phyloP scores from a whole-genome alignment of 2,329 filamentous ascomycete genomes.

The Phoma sp. region DNA sequence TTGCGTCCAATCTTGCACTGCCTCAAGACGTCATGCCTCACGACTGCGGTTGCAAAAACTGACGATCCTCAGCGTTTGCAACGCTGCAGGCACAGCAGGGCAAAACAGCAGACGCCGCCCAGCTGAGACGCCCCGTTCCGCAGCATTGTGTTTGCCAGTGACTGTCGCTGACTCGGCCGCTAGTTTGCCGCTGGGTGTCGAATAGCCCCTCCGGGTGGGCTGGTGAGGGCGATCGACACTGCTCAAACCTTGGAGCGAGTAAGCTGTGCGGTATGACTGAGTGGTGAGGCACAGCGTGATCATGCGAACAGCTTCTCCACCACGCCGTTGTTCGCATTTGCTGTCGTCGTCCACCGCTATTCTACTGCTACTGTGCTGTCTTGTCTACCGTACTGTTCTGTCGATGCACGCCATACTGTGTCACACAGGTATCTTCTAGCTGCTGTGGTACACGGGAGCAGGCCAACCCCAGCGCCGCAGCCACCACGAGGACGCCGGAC shows the following conservation, averaged over 20 bases:
- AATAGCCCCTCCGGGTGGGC: slow-evolving; percentile 14
- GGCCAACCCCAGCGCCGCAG: slow-evolving; percentile 6
- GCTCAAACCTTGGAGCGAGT: slow-evolving; percentile 8
- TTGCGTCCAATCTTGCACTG: slow-evolving; percentile 6
- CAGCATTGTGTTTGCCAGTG: slow-evolving; percentile 4
- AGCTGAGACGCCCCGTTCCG: slow-evolving; percentile 13
- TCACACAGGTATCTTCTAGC: too few species aligned
- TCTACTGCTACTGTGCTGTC: background rate
- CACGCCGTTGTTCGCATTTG: background rate
- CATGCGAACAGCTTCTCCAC: background rate
- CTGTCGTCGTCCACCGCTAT: background rate
- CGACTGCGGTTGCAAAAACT: slow-evolving; percentile 10
- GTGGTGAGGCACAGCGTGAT: background rate
- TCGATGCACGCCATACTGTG: too few species aligned
- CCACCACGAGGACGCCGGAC: slow-evolving; percentile 20
- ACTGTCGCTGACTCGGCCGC: slow-evolving; percentile 6
- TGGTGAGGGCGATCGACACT: slow-evolving; percentile 14
- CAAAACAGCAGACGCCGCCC: background rate
- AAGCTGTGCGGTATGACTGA: background rate
- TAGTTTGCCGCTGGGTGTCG: slow-evolving; percentile 13
- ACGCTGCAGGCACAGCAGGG: background rate
- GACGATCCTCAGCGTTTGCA: slow-evolving; percentile 2
- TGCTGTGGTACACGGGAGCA: too few species aligned
- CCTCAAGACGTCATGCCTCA: slow-evolving; percentile 12
- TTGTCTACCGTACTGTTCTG: too few species aligned